These are phyloP conservation scores for Vigna unguiculata DNA, from an alignment of 306 rosid genomes.

Conservation along the genomic window DNA sequence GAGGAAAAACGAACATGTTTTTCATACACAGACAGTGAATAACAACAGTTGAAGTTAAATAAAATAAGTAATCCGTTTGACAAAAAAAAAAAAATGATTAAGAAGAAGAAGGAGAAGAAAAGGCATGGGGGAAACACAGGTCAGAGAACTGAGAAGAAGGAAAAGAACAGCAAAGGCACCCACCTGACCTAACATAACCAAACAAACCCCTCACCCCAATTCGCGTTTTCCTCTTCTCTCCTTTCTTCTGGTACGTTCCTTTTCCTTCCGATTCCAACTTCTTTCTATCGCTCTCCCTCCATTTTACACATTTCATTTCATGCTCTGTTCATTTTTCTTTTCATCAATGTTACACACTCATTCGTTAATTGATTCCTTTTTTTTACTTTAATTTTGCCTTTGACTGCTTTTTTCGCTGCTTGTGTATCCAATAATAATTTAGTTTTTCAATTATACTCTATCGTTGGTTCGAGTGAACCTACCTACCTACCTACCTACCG, in stretches of 20 bases:
- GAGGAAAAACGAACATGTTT: too few relatives aligned
- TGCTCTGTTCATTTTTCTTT: constrained; percentile 2
- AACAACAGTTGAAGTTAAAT: neutral
- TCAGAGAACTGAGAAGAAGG: neutral
- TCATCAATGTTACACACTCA: neutral
- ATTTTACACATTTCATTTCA: neutral
- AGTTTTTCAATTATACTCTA: neutral
- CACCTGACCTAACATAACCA: neutral
- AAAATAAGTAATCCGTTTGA: neutral
- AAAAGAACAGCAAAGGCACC: constrained; percentile 10
- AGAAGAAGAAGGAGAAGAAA: neutral
- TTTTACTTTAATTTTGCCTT: neutral
- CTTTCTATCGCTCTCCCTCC: neutral
- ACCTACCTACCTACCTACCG: neutral
- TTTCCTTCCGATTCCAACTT: neutral
- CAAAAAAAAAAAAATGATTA: neutral
- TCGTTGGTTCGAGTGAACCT: neutral
- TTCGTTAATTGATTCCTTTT: neutral
- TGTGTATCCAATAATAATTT: neutral
- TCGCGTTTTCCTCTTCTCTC: constrained; percentile 34
- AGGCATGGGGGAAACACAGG: neutral
- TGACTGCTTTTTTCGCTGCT: neutral
- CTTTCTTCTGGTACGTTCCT: constrained; percentile 26
- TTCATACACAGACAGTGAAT: too few relatives aligned
- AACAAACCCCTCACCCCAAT: neutral